These are phyloP conservation scores for Guadua angustifolia DNA, from an alignment of 176 grass and related monocot genomes.

Conservation along the genomic window DNA sequence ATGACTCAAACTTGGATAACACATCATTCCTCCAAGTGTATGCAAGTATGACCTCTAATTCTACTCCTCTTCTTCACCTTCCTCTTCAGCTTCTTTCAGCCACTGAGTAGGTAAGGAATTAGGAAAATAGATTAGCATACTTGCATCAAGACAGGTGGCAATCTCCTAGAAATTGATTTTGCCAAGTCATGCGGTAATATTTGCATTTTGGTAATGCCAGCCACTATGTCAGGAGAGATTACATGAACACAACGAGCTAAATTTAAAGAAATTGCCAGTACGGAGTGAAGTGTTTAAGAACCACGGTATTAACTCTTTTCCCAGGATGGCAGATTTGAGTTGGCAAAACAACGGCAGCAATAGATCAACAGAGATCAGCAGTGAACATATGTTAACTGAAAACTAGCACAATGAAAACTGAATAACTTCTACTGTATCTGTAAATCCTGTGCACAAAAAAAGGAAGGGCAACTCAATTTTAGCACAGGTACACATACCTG, in stretches of 20 bases:
- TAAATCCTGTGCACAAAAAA: neutral
- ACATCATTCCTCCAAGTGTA: constrained; percentile 5
- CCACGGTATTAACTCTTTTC: neutral
- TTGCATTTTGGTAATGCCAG: neutral
- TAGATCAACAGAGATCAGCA: neutral
- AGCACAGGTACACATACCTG: constrained; percentile 50
- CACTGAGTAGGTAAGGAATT: constrained; percentile 47
- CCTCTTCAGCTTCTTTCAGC: constrained; percentile 82
- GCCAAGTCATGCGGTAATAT: neutral
- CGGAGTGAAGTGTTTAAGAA: neutral
- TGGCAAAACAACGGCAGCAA: neutral
- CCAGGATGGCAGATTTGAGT: neutral
- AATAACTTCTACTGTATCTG: neutral
- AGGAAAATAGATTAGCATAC: neutral
- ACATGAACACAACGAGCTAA: neutral
- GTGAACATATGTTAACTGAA: neutral
- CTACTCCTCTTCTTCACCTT: constrained; percentile 73
- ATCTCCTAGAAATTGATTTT: neutral
- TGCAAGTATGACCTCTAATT: constrained; percentile 8
- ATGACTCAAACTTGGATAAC: constrained; percentile 17
- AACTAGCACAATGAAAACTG: neutral
- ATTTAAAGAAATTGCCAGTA: neutral
- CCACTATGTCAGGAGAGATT: neutral
- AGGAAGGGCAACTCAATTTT: neutral
- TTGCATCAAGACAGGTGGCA: neutral